Conservation (phyloP, 169 alveolate genomes). For the Plasmodium relictum region DNA sequence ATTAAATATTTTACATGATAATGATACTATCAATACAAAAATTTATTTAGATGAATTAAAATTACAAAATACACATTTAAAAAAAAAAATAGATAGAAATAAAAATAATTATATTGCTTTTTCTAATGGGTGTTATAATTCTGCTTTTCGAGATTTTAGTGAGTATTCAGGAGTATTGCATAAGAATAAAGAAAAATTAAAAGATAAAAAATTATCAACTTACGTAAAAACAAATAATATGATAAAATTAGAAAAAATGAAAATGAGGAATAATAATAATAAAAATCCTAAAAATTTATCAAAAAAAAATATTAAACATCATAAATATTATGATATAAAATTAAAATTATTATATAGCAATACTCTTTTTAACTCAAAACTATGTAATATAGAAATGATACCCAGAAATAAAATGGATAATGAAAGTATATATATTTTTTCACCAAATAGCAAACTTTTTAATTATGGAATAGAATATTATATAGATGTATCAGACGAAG, state of each 20-base stretch:
- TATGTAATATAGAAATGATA: background rate
- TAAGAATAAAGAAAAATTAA: background rate
- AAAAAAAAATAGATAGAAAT: slow-evolving; percentile 11
- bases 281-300: background rate
- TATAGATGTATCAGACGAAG: slow-evolving; percentile 63
- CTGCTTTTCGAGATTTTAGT: slow-evolving; percentile 52
- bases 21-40: slow-evolving; percentile 1
- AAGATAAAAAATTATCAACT: background rate
- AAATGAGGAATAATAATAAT: background rate
- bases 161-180: slow-evolving; percentile 61
- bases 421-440: no score
- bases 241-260: background rate
- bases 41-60: slow-evolving; percentile 19
- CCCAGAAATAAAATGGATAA: background rate
- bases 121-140: slow-evolving; percentile 45
- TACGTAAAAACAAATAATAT: background rate
- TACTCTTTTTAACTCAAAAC: background rate
- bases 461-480: slow-evolving; percentile 69
- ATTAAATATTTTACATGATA: slow-evolving; percentile 12
- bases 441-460: slow-evolving; percentile 2
- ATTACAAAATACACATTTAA: background rate
- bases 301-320: background rate
- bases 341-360: background rate
- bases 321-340: slow-evolving; percentile 11
- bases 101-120: slow-evolving; percentile 15